These are phyloP conservation scores for Penicillium paradoxum DNA, from an alignment of 495 filamentous ascomycete species.

Conservation along the genomic window DNA sequence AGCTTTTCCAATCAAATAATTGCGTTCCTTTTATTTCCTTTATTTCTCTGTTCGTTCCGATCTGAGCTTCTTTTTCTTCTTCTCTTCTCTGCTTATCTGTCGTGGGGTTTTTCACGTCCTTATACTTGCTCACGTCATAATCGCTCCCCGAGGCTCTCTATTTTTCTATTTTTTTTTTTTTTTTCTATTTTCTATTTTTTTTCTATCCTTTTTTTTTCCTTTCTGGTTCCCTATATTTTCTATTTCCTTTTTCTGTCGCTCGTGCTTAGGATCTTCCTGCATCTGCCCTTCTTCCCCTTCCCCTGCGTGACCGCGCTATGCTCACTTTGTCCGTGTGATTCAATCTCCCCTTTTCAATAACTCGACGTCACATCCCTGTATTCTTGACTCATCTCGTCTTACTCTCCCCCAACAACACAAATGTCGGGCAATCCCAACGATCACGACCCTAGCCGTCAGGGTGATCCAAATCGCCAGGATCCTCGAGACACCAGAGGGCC, in stretches of 20 bases:
- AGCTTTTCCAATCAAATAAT: conserved; percentile 24
- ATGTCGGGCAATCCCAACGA: conserved; percentile 48
- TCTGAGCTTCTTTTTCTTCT: conserved; percentile 11
- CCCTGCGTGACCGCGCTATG: conserved; percentile 28
- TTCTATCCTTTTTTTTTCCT: conserved; percentile 9
- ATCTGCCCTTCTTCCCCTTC: conserved; percentile 16
- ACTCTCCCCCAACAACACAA: conserved; percentile 22
- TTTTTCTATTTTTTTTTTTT: conserved; percentile 13
- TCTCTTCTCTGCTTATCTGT: conserved; percentile 7
- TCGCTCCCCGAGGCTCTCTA: conserved; percentile 26
- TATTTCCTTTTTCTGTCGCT: conserved; percentile 19
- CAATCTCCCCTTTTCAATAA: conserved; percentile 23
- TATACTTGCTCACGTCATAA: conserved; percentile 35
- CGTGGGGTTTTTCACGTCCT: conserved; percentile 2
- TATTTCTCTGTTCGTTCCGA: conserved; percentile 7
- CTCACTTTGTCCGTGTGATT: conserved; percentile 27
- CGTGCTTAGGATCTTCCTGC: background rate
- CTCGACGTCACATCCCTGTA: conserved; percentile 35
- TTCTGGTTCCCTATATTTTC: conserved; percentile 12
- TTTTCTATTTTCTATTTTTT: conserved; percentile 13
- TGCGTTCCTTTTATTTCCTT: conserved; percentile 14
- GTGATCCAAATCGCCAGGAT: conserved; percentile 20
- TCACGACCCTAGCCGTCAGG: conserved; percentile 16
- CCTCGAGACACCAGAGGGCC: background rate
- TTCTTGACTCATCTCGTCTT: conserved; percentile 31